Percentiles rank a stretch among this genome's conserved stretches.
phyloP scores from a whole-genome alignment of 352 stramenopile species.

The Phytopythium ostracodes region DNA sequence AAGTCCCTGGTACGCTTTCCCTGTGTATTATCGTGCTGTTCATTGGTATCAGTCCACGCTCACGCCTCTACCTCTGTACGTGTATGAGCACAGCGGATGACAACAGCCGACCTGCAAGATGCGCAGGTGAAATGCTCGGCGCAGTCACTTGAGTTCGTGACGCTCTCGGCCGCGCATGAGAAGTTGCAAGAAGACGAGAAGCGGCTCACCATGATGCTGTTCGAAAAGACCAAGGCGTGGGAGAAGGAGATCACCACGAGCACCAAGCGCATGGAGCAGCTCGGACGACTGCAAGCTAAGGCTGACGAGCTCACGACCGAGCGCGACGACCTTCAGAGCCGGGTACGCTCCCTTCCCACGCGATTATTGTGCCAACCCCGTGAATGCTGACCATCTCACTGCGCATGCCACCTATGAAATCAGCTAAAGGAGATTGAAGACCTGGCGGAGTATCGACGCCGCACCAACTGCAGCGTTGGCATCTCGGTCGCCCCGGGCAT shows the following conservation, averaged over 20 bases:
- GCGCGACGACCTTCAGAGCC: slow-evolving; percentile 28
- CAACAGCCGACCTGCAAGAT: slow-evolving; percentile 47
- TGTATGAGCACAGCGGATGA: slow-evolving; percentile 61
- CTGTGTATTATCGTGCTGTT: not conserved
- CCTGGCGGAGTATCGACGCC: slow-evolving; percentile 37
- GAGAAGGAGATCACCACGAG: slow-evolving; percentile 58
- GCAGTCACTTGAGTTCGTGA: slow-evolving; percentile 30
- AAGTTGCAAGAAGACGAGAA: slow-evolving; percentile 49
- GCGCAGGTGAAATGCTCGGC: slow-evolving; percentile 21
- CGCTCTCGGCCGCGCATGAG: slow-evolving; percentile 24
- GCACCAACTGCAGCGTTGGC: slow-evolving; percentile 62
- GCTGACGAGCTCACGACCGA: slow-evolving; percentile 27
- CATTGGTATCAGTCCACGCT: too few species aligned
- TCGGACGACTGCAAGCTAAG: slow-evolving; percentile 32
- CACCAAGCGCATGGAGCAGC: slow-evolving; percentile 41
- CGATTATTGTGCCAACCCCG: not conserved
- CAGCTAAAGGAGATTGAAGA: slow-evolving; percentile 67
- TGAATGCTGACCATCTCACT: not conserved
- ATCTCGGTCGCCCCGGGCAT: slow-evolving; percentile 38
- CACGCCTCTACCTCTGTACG: not conserved
- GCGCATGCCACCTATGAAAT: not conserved
- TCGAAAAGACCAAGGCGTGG: slow-evolving; percentile 75
- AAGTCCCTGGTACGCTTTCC: slow-evolving; percentile 32
- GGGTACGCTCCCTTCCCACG: slow-evolving; percentile 21
- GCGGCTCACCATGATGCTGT: slow-evolving; percentile 49